Conservation (phyloP, 208 protist genomes). For the Acanthamoeba castellanii region DNA sequence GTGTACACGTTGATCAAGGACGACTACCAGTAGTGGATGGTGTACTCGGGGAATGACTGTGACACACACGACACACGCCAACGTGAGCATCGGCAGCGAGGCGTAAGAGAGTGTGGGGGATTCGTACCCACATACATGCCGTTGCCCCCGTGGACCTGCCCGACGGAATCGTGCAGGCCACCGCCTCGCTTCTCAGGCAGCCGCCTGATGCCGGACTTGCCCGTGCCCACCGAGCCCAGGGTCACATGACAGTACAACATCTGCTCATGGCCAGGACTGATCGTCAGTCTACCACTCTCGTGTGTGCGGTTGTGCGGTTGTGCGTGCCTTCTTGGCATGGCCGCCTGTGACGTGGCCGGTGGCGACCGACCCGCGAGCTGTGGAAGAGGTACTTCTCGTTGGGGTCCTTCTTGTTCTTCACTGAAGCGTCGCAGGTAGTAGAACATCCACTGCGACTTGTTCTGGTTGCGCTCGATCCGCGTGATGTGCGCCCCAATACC, state of each 20-base stretch:
- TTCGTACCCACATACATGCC: slow-evolving; percentile 27
- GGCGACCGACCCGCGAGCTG: neutral
- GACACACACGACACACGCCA: too few relatives aligned
- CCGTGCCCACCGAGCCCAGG: neutral
- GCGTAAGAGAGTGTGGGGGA: neutral
- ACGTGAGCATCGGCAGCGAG: neutral
- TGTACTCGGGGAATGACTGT: slow-evolving; percentile 30
- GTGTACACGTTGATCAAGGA: too few relatives aligned
- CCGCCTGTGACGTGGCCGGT: slow-evolving; percentile 28
- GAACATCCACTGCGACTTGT: slow-evolving; percentile 38
- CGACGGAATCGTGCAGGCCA: slow-evolving; percentile 19
- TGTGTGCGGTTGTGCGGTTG: too few relatives aligned
- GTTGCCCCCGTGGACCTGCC: neutral
- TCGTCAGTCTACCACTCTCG: too few relatives aligned
- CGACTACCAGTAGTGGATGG: neutral
- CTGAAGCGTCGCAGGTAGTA: slow-evolving; percentile 3
- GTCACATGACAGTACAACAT: slow-evolving; percentile 35
- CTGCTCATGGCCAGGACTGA: neutral
- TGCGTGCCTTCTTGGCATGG: neutral
- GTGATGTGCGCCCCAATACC: neutral
- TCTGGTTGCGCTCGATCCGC: slow-evolving; percentile 35
- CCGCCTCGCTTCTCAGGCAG: neutral
- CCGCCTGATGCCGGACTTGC: slow-evolving; percentile 5
- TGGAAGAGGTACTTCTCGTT: slow-evolving; percentile 44
- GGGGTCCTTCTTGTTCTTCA: slow-evolving; percentile 38